Base-by-base conservation (phyloP, 805 yeast species). In the Cyberlindnera americana region DNA sequence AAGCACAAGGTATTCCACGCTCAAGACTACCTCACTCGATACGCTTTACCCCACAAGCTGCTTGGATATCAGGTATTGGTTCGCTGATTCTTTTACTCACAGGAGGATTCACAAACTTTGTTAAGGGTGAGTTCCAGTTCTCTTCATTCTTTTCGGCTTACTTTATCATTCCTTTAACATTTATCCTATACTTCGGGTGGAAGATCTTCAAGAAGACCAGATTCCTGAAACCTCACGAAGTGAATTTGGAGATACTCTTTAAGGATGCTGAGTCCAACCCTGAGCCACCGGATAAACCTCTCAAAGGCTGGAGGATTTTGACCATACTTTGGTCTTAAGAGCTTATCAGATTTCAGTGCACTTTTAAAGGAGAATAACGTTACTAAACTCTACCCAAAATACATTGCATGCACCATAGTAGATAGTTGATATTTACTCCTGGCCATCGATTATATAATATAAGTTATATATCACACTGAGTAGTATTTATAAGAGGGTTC, bases 201-300 rank as follows among this genome's bases (percentile, higher is more conserved):
- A 64, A 62, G 28, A 13, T 63, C 12, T 42, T 53, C 44, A 60
- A 59, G 44, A 49, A 40, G 34, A 60, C 67, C 3, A 57, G 45
- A 33, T 48, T 59, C 29, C 47, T 64, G 41, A 54, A 51, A 33
- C 57, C 72, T 3, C 40, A 48, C 14, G 66, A 72, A 40, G 69
- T 66, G 27, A 75, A 72, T 53, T 60, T 73, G n/a, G 51, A 35
- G 16, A 29, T 50, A 5, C 47, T 61, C 24, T 59, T 61, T 44
- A 42, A 44, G 34, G 64, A 61, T 41, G 58, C 54, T 21, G 50
- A 43, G 22, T 50, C 48, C n/a, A 47, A 54, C 33, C 64, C 63
- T 14, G 63, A 59, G 35, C 56, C 43, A 6, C 43, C 44, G 7
- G 30, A 25, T 14, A 39, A 33, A 19, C 44, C 44, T 24, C n/a